These are phyloP conservation scores for Paramecium biaurelia DNA, from an alignment of 73 alveolate species.

Conservation along the genomic window DNA sequence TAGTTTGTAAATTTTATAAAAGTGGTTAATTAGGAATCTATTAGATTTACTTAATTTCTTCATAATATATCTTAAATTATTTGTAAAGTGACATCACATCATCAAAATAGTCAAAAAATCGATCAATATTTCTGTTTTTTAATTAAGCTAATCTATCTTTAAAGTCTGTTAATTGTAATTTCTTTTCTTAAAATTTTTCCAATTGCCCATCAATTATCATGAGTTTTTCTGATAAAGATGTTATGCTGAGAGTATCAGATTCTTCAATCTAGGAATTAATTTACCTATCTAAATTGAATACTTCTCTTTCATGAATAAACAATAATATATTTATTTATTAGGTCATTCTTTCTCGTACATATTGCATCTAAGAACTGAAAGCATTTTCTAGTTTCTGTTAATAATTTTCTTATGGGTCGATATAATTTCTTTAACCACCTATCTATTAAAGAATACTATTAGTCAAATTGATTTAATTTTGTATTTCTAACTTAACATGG, in stretches of 20 bases:
- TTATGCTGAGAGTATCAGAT: not conserved
- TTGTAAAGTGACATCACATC: not conserved
- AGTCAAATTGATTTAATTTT: not conserved
- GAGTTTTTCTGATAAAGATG: not conserved
- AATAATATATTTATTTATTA: not conserved
- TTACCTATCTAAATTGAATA: not conserved
- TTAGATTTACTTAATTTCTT: not conserved
- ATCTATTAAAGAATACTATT: not conserved
- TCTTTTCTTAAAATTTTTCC: not conserved
- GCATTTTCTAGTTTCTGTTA: not conserved
- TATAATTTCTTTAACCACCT: not conserved
- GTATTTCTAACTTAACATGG: not conserved
- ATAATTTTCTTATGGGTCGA: not conserved
- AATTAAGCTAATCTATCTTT: not conserved
- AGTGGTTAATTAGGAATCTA: not conserved
- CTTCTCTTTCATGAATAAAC: not conserved
- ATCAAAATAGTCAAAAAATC: not conserved
- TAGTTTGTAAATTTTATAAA: not conserved
- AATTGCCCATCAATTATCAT: not conserved
- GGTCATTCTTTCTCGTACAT: not conserved
- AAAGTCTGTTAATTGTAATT: not conserved
- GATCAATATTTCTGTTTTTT: not conserved
- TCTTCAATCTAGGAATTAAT: not conserved
- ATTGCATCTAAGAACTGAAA: not conserved
- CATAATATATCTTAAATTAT: not conserved